Evolutionary conservation across 2,329 filamentous ascomycete genomes (phyloP), one percentile per base, ranked within the genome.

Genomic region (Fusarium haematococcum): DNA sequence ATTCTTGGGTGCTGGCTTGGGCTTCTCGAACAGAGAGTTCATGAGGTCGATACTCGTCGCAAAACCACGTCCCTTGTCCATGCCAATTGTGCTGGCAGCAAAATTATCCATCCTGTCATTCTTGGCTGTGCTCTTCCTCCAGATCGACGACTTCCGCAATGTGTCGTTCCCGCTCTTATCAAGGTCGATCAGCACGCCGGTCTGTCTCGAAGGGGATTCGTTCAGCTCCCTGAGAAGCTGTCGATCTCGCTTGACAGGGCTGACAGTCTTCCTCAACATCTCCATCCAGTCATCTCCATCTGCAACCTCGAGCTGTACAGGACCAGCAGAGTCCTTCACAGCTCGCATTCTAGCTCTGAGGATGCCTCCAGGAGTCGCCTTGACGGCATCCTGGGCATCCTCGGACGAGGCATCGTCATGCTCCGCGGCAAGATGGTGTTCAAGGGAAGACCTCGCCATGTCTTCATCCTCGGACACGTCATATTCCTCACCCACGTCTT

Each of bases 1-100:
- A 77, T 87, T 89, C 78, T 89, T 86, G 63, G 85, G 83, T 73
- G 88, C 88, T 63, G 87, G 88, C 85, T 90, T 91, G 73, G 91
- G 88, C 83, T 93, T 90, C 81, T 94, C 93, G 83, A 97, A 98
- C 65, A 98, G 86, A 57, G 95, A 97, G 81, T 97, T 96, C 95
- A 98, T 98, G 81, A 98, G 86, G 85, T 98, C 97, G 84, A 98
- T 97, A 79, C 94, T 95, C 23, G 93, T 98, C 23, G 91, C 90
- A 83, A 98, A 96, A 1, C 93, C 92, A 74, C 90, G 90, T 63
- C 88, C 87, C 76, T 90, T 88, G 43, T 84, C 82, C 76, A 80
- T 74, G 35, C 78, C 80, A 65, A 81, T 65, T 48, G 76, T 78
- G 70, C 77, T 80, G 52, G 79, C 78, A 23, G 77, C 75, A 56